Base-by-base conservation (phyloP, 306 rosid genomes). In the Leucaena leucocephala region DNA sequence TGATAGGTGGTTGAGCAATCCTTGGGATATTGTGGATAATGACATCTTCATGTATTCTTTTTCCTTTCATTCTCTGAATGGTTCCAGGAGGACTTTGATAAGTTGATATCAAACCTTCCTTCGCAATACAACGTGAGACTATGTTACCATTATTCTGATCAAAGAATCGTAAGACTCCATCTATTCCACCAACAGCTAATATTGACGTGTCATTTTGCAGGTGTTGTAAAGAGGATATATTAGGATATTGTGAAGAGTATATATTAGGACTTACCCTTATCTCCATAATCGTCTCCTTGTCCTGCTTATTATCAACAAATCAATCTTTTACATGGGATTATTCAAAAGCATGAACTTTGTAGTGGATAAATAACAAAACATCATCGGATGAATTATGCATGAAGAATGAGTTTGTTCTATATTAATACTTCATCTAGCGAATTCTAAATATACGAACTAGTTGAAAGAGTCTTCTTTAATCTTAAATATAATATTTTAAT, bases 131-230 rank as follows among this genome's bases (percentile, higher is more conserved):
- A 68, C 94, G 43, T 4, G 90, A 76, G 77, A 83, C 76, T 64
- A 89, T 49, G 21, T 65, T 78, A 38, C 98, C 98, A 59, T 93
- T 81, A 81, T 84, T 84, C 80, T 89, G 98, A 78, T 91, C 81
- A 76, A 89, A 43, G 46, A 90, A 35, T 42, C 97, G 85, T 35
- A 94, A 79, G 61, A 94, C 81, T 2, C 97, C 98, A 43, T 94
- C 98, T 64, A 91, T 86, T 79, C 97, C 98, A 11, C 98, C 97
- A 77, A 85, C 96, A 35, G 79, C 94, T 82, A 94, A 80, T 38
- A 86, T 80, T 77, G 96, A 90, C 39, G 74, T 70, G 87, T 94
- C 96, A 77, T 80, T 83, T 46, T 58, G 87, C 75, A 89, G 64
- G 81, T 90, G 92, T 48, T 85, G 91, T 77, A 91, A 2, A 8